A percentile compares a stretch with the other conserved stretches of the same genome.
These are phyloP conservation scores for Senna tora DNA, from an alignment of 306 rosid species.

Conservation along the genomic window DNA sequence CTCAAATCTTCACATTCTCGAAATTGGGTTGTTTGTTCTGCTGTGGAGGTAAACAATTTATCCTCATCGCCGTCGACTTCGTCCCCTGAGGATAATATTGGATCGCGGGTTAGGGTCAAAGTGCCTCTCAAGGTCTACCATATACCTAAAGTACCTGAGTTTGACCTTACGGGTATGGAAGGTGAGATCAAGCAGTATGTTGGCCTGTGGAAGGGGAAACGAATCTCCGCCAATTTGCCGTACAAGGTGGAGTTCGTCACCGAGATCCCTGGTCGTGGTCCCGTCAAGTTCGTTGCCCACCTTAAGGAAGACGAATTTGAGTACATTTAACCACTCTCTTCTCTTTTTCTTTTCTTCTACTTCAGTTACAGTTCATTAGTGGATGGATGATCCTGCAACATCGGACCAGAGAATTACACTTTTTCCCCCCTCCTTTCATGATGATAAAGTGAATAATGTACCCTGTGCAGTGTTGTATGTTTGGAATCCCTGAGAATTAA, in stretches of 20 bases:
- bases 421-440: neutral
- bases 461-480: constrained; percentile 28
- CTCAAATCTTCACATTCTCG: constrained; percentile 42
- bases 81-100: constrained; percentile 49
- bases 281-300: constrained; percentile 83
- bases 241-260: constrained; percentile 71
- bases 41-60: constrained; percentile 34
- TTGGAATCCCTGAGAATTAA: neutral
- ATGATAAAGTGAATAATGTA: constrained; percentile 8
- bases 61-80: constrained; percentile 46
- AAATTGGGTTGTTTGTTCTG: constrained; percentile 32
- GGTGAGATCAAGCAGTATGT: constrained; percentile 87
- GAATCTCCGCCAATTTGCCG: constrained; percentile 88
- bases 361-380: neutral
- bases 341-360: neutral
- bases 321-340: constrained; percentile 41
- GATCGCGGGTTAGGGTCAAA: constrained; percentile 80
- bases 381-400: constrained; percentile 1
- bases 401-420: neutral
- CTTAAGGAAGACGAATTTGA: constrained; percentile 95
- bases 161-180: constrained; percentile 74
- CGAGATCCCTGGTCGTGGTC: constrained; percentile 74
- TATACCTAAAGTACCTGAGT: constrained; percentile 70
- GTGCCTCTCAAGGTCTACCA: constrained; percentile 84
- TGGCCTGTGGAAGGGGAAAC: constrained; percentile 81